These are phyloP conservation scores for Solanum pennellii DNA, from an alignment of 257 asterid species.

Conservation along the genomic window DNA sequence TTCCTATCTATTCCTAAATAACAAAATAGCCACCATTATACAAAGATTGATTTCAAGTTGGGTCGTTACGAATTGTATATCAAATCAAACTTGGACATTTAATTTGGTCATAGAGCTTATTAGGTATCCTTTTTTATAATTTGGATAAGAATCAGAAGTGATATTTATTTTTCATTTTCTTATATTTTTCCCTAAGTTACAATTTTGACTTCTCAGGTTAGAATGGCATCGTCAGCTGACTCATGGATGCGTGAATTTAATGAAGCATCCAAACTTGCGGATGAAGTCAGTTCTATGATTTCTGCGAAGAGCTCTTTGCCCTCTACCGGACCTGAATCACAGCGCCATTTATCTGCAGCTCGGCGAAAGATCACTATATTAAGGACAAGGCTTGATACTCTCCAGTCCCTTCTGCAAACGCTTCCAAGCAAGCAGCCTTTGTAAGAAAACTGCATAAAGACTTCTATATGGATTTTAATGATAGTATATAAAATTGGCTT, in stretches of 20 bases:
- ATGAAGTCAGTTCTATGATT: conserved; percentile 5
- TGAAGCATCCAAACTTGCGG: conserved; percentile 13
- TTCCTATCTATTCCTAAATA: not conserved
- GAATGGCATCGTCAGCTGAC: conserved; percentile 11
- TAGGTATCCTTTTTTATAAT: not conserved
- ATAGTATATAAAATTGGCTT: not conserved
- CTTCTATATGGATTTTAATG: not conserved
- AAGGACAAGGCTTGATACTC: conserved; percentile 10
- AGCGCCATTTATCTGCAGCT: conserved; percentile 9
- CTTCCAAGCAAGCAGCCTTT: conserved; percentile 9
- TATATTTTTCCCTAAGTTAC: not conserved
- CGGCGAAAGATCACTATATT: conserved; percentile 13
- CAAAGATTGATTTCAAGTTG: not conserved
- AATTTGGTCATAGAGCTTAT: not conserved
- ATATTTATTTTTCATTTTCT: not conserved
- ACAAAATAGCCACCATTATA: not conserved
- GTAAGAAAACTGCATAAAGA: not conserved
- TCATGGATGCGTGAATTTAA: conserved; percentile 11
- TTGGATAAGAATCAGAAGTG: not conserved
- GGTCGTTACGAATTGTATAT: not conserved
- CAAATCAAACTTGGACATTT: not conserved
- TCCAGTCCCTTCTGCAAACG: conserved; percentile 7
- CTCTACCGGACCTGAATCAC: conserved; percentile 7
- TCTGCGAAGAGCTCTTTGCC: conserved; percentile 1
- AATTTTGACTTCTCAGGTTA: not conserved